A percentile compares a stretch with the other conserved stretches of the same genome.
phyloP scores from a whole-genome alignment of 2,329 filamentous ascomycete genomes.

The Trichoderma atrobrunneum region DNA sequence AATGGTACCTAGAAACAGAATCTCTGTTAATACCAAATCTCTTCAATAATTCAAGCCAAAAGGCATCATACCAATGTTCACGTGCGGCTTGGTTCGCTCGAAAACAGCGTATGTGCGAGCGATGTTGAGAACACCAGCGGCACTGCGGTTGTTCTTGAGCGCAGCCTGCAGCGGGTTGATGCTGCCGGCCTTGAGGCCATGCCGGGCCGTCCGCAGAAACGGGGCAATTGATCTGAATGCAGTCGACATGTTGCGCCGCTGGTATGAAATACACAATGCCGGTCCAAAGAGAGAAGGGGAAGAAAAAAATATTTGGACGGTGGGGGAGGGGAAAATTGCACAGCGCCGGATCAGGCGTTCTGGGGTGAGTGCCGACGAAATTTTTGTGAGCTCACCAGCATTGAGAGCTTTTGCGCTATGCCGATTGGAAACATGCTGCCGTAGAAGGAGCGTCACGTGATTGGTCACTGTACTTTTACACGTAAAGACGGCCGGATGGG shows the following conservation, averaged over 20 bases:
- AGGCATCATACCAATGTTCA: slow-evolving; percentile 80
- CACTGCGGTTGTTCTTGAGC: slow-evolving; percentile 57
- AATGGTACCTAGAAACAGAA: slow-evolving; percentile 68
- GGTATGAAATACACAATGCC: slow-evolving; percentile 28
- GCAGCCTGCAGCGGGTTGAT: slow-evolving; percentile 75
- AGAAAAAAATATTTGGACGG: slow-evolving; percentile 10
- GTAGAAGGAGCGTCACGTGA: slow-evolving; percentile 12
- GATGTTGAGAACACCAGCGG: slow-evolving; percentile 62
- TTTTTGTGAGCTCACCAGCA: slow-evolving; percentile 36
- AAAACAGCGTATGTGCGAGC: slow-evolving; percentile 67
- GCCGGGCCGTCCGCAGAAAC: slow-evolving; percentile 77
- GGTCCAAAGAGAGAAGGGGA: slow-evolving; percentile 26
- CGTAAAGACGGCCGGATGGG: neutral
- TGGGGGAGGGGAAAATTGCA: slow-evolving; percentile 23
- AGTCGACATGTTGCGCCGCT: slow-evolving; percentile 65
- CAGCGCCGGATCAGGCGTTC: slow-evolving; percentile 23
- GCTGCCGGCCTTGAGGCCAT: slow-evolving; percentile 66
- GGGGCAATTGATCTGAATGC: slow-evolving; percentile 75
- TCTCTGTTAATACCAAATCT: neutral
- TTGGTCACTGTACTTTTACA: neutral
- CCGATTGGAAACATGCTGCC: neutral
- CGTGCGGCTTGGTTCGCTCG: slow-evolving; percentile 91
- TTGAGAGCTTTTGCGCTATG: slow-evolving; percentile 8
- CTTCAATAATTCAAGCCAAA: neutral
- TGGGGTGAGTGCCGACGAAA: slow-evolving; percentile 31